A percentile compares a stretch with the other conserved stretches of the same genome.
phyloP scores from a whole-genome alignment of 2,329 filamentous ascomycete species.

The Neopestalotiopsis rosae region DNA sequence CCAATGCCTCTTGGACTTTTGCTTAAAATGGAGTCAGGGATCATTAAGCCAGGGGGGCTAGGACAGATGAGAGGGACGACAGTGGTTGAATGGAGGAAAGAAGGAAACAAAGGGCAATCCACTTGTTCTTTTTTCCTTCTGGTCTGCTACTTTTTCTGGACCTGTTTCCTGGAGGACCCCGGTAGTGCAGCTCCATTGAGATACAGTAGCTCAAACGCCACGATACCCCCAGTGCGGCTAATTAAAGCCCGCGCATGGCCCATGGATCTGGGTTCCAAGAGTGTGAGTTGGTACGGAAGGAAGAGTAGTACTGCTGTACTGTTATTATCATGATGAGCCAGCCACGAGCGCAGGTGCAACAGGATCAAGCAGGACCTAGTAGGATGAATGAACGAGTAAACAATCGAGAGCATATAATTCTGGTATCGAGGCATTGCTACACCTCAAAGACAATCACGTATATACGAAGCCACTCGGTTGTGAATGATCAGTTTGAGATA shows the following conservation, averaged over 20 bases:
- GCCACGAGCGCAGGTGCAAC: too few species aligned
- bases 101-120: conserved; percentile 11
- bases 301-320: not conserved
- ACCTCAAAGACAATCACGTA: too few species aligned
- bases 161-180: conserved; percentile 4
- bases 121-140: conserved; percentile 21
- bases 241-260: conserved; percentile 12
- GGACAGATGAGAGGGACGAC: not conserved
- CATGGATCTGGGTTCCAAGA: not conserved
- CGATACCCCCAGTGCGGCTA: conserved; percentile 13
- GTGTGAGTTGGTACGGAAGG: not conserved
- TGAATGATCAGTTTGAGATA: too few species aligned
- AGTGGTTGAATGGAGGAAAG: not conserved
- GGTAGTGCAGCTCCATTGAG: not conserved
- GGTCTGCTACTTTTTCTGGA: conserved; percentile 5
- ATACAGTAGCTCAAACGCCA: conserved; percentile 13
- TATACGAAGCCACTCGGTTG: too few species aligned
- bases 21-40: conserved; percentile 11
- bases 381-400: too few species aligned
- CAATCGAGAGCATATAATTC: too few species aligned
- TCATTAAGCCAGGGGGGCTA: not conserved
- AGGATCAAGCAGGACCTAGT: too few species aligned
- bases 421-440: too few species aligned
- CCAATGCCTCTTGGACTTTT: not conserved
- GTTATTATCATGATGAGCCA: not conserved